Evolutionary conservation across 257 asterid species (phyloP).

Genomic region (Solanum chmielewskii): DNA sequence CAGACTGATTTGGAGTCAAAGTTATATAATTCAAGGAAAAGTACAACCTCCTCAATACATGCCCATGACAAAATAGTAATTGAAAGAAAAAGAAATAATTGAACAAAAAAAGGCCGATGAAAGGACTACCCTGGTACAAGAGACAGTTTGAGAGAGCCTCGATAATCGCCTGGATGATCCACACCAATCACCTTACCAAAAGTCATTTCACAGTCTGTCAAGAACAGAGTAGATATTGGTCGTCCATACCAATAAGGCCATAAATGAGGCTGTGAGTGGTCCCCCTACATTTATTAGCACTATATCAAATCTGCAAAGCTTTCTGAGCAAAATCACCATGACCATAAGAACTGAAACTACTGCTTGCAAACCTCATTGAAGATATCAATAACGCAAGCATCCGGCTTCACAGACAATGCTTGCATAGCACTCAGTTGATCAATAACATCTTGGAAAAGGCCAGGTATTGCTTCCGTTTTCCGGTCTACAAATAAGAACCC

Average conservation of each 20-base stretch:
- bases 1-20: background rate
- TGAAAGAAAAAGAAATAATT: background rate
- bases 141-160: slow-evolving; percentile 61
- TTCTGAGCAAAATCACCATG: background rate
- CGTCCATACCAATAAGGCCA: slow-evolving; percentile 79
- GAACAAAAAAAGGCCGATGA: background rate
- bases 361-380: slow-evolving; percentile 65
- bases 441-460: slow-evolving; percentile 47
- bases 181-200: slow-evolving; percentile 47
- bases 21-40: background rate
- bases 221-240: slow-evolving; percentile 58
- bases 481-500: slow-evolving; percentile 40
- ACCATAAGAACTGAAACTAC: background rate
- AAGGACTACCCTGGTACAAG: slow-evolving; percentile 59
- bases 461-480: slow-evolving; percentile 70
- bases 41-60: background rate
- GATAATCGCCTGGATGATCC: slow-evolving; percentile 64
- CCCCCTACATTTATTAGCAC: slow-evolving; percentile 45
- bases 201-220: slow-evolving; percentile 77
- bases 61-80: background rate
- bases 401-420: slow-evolving; percentile 57
- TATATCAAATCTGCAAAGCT: slow-evolving; percentile 12
- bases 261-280: slow-evolving; percentile 71
- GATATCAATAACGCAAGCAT: slow-evolving; percentile 63
- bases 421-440: slow-evolving; percentile 41